These are phyloP conservation scores for Phytophthora hibernalis DNA, from an alignment of 352 stramenopile genomes.

Conservation along the genomic window DNA sequence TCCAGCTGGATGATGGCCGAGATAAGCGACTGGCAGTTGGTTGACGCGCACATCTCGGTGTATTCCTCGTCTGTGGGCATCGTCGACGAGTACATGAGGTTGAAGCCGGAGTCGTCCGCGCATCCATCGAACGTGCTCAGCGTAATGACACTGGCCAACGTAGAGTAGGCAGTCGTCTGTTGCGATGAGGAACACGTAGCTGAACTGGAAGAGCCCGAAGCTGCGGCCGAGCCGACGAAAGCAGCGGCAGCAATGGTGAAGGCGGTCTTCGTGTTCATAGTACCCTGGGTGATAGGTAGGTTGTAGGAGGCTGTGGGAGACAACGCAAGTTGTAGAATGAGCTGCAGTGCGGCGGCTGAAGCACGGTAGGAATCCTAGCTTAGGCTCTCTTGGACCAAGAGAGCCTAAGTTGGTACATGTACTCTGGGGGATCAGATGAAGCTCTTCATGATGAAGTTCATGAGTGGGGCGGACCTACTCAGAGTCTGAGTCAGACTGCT, in stretches of 20 bases:
- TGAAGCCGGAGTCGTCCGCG: constrained; percentile 14
- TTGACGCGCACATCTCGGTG: constrained; percentile 8
- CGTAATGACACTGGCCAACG: constrained; percentile 1
- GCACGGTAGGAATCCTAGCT: background rate
- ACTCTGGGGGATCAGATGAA: too few species aligned
- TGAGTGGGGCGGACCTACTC: too few species aligned
- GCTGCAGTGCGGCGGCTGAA: background rate
- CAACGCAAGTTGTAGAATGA: constrained; percentile 13
- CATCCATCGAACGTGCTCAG: background rate
- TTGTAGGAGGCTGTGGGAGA: background rate
- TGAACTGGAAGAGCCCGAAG: constrained; percentile 5
- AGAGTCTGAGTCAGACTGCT: too few species aligned
- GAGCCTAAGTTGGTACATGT: too few species aligned
- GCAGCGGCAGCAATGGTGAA: background rate
- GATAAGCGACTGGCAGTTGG: constrained; percentile 8
- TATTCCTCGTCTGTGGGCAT: constrained; percentile 11
- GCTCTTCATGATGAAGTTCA: too few species aligned
- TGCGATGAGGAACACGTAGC: background rate
- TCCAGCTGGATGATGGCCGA: constrained; percentile 4
- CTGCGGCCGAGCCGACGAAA: background rate
- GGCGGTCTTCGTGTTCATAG: constrained; percentile 8
- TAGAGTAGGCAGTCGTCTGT: constrained; percentile 6
- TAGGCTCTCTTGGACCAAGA: too few species aligned
- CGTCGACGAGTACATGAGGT: constrained; percentile 6
- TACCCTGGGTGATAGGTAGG: constrained; percentile 5